phyloP scores from a whole-genome alignment of 305 asterid genomes.

The Fraxinus xanthoxyloides region DNA sequence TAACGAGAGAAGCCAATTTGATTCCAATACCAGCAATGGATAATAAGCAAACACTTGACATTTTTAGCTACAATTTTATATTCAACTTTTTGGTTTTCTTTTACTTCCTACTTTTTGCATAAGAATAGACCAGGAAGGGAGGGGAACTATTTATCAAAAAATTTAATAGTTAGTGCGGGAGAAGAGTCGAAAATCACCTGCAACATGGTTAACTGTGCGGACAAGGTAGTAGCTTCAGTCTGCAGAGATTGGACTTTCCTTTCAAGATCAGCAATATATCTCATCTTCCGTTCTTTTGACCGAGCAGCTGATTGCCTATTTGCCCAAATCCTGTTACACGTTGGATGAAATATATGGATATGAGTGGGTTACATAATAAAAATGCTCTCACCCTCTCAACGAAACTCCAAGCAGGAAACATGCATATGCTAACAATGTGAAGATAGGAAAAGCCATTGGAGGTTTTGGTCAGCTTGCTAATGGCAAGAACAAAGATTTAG shows the following conservation, averaged over 20 bases:
- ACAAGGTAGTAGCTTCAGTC: slow-evolving; percentile 93
- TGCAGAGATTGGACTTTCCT: slow-evolving; percentile 94
- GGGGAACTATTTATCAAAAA: slow-evolving; percentile 6
- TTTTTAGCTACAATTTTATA: neutral
- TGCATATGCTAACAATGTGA: slow-evolving; percentile 6
- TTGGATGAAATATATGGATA: slow-evolving; percentile 12
- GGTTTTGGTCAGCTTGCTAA: neutral
- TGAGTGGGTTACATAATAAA: slow-evolving; percentile 8
- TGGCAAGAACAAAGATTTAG: neutral
- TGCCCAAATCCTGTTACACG: slow-evolving; percentile 82
- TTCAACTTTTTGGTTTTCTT: neutral
- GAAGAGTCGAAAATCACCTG: slow-evolving; percentile 53
- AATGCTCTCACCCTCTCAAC: slow-evolving; percentile 9
- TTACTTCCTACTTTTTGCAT: neutral
- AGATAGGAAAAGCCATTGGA: neutral
- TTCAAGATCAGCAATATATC: slow-evolving; percentile 97
- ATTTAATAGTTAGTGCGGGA: slow-evolving; percentile 13
- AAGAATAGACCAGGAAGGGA: neutral
- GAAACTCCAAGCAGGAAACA: slow-evolving; percentile 5
- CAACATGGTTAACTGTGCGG: slow-evolving; percentile 87
- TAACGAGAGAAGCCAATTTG: neutral
- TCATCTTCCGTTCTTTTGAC: slow-evolving; percentile 97
- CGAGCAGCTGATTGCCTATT: slow-evolving; percentile 99
- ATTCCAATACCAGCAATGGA: neutral
- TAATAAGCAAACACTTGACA: neutral